These are phyloP conservation scores for Aspergillus panamensis DNA, from an alignment of 495 filamentous ascomycete species.

Conservation along the genomic window DNA sequence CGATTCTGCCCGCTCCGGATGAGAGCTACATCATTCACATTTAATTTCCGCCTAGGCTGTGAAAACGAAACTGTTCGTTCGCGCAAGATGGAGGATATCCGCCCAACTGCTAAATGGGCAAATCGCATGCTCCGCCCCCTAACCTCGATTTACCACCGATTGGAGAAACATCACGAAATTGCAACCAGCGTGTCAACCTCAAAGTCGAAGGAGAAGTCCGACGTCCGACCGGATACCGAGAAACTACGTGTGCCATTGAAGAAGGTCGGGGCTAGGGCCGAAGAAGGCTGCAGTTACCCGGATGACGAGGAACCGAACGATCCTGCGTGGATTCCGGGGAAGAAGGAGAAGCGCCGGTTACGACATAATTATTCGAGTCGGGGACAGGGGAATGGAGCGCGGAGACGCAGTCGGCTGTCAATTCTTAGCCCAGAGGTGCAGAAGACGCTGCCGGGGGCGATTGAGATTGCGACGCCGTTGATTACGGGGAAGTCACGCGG, in stretches of 20 bases:
- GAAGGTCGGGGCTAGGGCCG: background rate
- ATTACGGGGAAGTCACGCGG: slow-evolving; percentile 38
- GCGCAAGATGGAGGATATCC: slow-evolving; percentile 41
- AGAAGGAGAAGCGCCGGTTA: slow-evolving; percentile 33
- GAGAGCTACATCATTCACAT: background rate
- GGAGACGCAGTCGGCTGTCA: slow-evolving; percentile 30
- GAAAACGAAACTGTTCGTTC: background rate
- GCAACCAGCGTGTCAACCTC: slow-evolving; percentile 34
- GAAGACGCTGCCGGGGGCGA: slow-evolving; percentile 42
- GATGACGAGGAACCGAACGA: slow-evolving; percentile 39
- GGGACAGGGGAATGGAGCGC: slow-evolving; percentile 23
- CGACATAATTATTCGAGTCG: slow-evolving; percentile 40
- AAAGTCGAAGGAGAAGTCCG: slow-evolving; percentile 19
- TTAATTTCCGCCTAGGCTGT: background rate
- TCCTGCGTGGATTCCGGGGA: slow-evolving; percentile 45
- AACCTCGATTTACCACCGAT: slow-evolving; percentile 42
- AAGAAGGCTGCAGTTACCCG: slow-evolving; percentile 25
- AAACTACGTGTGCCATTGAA: slow-evolving; percentile 5
- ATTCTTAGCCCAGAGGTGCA: slow-evolving; percentile 40
- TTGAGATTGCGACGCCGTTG: slow-evolving; percentile 45
- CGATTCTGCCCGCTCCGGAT: no score
- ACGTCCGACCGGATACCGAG: slow-evolving; percentile 1
- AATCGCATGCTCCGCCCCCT: slow-evolving; percentile 48
- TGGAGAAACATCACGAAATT: slow-evolving; percentile 44
- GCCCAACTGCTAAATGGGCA: slow-evolving; percentile 46